Conservation (phyloP, 495 filamentous ascomycete species). For the Penicillium ochrochloron region DNA sequence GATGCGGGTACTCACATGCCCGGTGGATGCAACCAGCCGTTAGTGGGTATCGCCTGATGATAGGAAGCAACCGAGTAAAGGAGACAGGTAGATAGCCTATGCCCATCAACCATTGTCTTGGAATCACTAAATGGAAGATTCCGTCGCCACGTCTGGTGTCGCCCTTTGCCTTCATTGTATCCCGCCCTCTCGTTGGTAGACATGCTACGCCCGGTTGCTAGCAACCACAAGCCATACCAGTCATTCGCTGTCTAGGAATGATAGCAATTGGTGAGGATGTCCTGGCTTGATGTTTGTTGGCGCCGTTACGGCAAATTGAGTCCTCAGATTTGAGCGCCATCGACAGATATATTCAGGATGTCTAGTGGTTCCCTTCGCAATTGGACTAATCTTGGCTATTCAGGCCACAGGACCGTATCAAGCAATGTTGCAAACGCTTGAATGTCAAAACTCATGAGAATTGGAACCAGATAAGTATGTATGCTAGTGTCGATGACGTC, state of each 20-base stretch:
- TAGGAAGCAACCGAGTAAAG: neutral
- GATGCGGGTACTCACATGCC: neutral
- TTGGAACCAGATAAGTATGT: neutral
- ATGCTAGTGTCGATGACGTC: neutral
- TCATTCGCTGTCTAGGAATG: neutral
- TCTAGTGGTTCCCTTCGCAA: neutral
- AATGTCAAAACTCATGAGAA: neutral
- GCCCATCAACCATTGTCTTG: too few relatives aligned
- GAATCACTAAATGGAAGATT: neutral
- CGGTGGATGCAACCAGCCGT: slow-evolving; percentile 2
- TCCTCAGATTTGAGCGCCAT: neutral
- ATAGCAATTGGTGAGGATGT: neutral
- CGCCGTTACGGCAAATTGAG: neutral
- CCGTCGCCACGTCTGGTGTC: neutral
- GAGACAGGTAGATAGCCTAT: neutral
- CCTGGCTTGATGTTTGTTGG: neutral
- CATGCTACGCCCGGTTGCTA: too few relatives aligned
- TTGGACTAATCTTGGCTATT: neutral
- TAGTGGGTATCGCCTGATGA: neutral
- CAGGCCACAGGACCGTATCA: neutral
- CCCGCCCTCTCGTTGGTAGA: neutral
- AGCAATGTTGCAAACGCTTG: neutral
- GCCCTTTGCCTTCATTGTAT: neutral
- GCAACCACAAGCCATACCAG: neutral
- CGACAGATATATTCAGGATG: neutral